These are phyloP conservation scores for Chenopodium berlandieri DNA, from an alignment of 148 eudicot species.

Conservation along the genomic window DNA sequence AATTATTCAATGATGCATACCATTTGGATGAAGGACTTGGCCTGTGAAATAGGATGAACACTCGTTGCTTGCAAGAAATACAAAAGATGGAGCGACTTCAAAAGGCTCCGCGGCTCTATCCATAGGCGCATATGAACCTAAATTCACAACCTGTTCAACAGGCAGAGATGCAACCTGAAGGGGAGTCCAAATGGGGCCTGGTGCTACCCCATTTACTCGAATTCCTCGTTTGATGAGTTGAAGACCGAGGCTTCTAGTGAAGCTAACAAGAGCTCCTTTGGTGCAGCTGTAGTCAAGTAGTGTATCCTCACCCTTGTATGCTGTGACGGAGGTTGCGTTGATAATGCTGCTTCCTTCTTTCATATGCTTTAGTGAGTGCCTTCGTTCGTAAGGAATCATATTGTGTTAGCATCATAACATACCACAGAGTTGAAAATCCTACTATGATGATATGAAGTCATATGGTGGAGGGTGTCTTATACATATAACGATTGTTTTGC, in stretches of 20 bases:
- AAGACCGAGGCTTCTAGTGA: constrained; percentile 33
- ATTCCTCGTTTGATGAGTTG: constrained; percentile 38
- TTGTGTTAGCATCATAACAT: no score
- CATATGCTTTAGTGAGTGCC: constrained; percentile 39
- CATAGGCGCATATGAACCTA: constrained; percentile 36
- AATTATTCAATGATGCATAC: constrained; percentile 15
- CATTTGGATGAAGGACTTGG: constrained; percentile 58
- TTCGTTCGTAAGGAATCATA: no score
- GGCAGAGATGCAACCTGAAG: constrained; percentile 28
- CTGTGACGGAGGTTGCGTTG: constrained; percentile 45
- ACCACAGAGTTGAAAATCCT: no score
- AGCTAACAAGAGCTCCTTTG: constrained; percentile 40
- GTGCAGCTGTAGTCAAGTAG: constrained; percentile 44
- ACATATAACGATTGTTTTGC: no score
- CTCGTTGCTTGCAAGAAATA: constrained; percentile 45
- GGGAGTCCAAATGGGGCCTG: constrained; percentile 64
- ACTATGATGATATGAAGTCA: no score
- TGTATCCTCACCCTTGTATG: constrained; percentile 24
- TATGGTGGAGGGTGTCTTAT: no score
- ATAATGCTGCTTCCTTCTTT: constrained; percentile 41
- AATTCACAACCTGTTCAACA: constrained; percentile 19
- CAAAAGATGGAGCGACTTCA: constrained; percentile 52
- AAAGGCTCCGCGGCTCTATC: constrained; percentile 45
- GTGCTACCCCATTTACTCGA: constrained; percentile 60
- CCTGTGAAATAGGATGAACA: constrained; percentile 60